phyloP scores from a whole-genome alignment of 208 protist species.

The Crithidia thermophila region DNA sequence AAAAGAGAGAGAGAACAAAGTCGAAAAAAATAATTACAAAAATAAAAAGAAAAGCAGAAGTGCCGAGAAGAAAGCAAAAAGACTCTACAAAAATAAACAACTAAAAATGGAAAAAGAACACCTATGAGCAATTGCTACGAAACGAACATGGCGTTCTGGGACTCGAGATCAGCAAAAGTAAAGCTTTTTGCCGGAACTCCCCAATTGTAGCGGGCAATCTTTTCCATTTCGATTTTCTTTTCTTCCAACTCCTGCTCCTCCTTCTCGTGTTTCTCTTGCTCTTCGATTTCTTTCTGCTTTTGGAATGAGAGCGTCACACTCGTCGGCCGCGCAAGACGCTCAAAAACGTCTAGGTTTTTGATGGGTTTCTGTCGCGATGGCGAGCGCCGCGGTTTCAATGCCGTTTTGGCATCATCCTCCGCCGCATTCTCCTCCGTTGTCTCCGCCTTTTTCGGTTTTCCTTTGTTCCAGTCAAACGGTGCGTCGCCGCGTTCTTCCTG shows the following conservation, averaged over 20 bases:
- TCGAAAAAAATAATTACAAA: constrained; percentile 1
- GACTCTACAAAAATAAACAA: background rate
- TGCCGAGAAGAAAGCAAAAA: background rate
- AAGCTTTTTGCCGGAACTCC: constrained; percentile 38
- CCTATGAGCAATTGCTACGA: background rate
- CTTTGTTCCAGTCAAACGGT: constrained; percentile 12
- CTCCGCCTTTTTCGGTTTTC: background rate
- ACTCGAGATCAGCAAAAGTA: constrained; percentile 51
- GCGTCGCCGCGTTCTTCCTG: constrained; percentile 30
- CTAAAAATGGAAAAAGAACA: constrained; percentile 13
- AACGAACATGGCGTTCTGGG: constrained; percentile 46
- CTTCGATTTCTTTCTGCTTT: constrained; percentile 35
- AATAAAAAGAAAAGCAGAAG: constrained; percentile 17
- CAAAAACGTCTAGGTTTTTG: constrained; percentile 45
- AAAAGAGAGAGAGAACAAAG: constrained; percentile 6
- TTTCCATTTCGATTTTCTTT: constrained; percentile 33
- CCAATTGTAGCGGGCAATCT: constrained; percentile 46
- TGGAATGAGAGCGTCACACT: constrained; percentile 38
- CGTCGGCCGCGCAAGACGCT: constrained; percentile 53
- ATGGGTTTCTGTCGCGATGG: constrained; percentile 8
- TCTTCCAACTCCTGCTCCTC: constrained; percentile 20
- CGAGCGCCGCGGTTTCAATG: background rate
- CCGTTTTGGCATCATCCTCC: constrained; percentile 5
- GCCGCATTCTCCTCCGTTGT: background rate
- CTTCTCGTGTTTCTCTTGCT: constrained; percentile 33